Evolutionary conservation across 2,329 filamentous ascomycete species (phyloP), one percentile per base, ranked within the genome.

Genomic region (Amesomyces nigricolor): DNA sequence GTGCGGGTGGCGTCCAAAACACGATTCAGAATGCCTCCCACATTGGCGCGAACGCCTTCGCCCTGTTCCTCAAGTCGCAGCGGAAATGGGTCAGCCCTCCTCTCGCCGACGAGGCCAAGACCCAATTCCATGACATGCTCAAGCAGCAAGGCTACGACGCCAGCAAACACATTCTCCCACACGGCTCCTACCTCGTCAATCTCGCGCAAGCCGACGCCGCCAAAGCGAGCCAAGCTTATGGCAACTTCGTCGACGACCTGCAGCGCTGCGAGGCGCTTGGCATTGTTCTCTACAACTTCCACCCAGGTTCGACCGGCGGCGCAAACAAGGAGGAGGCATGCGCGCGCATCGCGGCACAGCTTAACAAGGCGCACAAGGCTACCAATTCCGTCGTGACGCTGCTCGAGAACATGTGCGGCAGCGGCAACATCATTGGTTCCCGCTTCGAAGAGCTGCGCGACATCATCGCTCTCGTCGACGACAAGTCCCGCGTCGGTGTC

Each of bases 151-250:
- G 75, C 48, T 96, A 92, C 70, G 83, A 89, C 65, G 80, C 84
- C 6, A 77, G 77, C 54, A 81, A 82, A 67, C 86, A 89, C 72
- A 82, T 91, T 65, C 83, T 99, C 1, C 94, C 94, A 0, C 94
- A 99, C 68, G 94, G 94, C 35, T 95, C 89, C 1, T 99, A 99
- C 70, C 86, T 99, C 7, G 91, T 99, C 66, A 99, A 99, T 68
- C 82, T 99, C 5, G 94, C 94, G 0, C 90, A 96, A 66, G 79
- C 84, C 4, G 91, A 97, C 66, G 70, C 81, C 26, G 79, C 78
- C 39, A 95, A 95, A 69, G 89, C 91, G 2, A 79, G 83, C 50
- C 91, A 97, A 73, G 91, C 91, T 1, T 96, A 95, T 68, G 79
- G 76, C 39, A 82, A 84, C 55, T 99, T 99, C 70, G 67, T 95